A percentile compares a stretch with the other conserved stretches of the same genome.
Conservation (phyloP, 257 asterid genomes). For the Solanum tarapatanum region DNA sequence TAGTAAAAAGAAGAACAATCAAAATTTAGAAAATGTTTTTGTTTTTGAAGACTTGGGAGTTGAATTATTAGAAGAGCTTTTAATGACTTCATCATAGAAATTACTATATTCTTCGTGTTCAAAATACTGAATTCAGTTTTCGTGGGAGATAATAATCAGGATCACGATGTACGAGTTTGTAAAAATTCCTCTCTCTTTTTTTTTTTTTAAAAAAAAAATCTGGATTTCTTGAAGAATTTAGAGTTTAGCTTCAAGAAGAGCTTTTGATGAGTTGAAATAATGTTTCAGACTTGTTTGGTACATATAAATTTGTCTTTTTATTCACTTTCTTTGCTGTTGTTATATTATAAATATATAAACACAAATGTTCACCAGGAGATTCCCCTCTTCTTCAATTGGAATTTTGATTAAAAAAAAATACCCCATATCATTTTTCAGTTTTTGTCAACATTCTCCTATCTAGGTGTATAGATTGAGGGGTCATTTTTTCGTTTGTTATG, state of each 20-base stretch:
- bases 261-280: neutral
- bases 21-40: conserved; percentile 3
- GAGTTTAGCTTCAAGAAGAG: neutral
- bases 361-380: neutral
- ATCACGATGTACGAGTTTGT: neutral
- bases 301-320: neutral
- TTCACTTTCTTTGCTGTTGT: neutral
- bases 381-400: neutral
- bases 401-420: neutral
- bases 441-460: neutral
- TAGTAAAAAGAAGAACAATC: neutral
- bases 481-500: neutral
- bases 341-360: neutral
- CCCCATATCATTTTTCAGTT: neutral
- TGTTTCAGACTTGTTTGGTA: neutral
- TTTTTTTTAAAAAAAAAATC: neutral
- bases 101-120: neutral
- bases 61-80: conserved; percentile 21
- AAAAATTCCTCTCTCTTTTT: too few relatives aligned
- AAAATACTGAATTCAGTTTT: neutral
- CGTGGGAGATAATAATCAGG: neutral
- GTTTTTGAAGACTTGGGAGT: conserved; percentile 32
- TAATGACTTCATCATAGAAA: neutral
- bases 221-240: neutral
- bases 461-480: neutral